phyloP scores from a whole-genome alignment of 2,329 filamentous ascomycete genomes.

The Ophiocordyceps unilateralis region DNA sequence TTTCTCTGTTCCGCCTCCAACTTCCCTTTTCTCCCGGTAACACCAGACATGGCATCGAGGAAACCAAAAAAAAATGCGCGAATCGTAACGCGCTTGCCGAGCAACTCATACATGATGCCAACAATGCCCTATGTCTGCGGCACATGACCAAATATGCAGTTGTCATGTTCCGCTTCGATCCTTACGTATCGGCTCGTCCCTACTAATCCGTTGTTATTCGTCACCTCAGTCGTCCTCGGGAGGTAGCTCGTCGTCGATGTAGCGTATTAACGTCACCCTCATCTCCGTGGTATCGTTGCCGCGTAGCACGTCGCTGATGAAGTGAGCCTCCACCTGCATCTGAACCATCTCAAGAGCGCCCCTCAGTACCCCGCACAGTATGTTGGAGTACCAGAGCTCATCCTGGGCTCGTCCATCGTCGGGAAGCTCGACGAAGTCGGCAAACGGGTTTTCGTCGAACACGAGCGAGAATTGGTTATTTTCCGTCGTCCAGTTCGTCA shows the following conservation, averaged over 20 bases:
- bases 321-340: slow-evolving; percentile 96
- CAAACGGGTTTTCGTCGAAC: slow-evolving; percentile 92
- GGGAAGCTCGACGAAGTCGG: slow-evolving; percentile 92
- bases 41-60: not conserved
- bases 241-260: slow-evolving; percentile 94
- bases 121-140: not conserved
- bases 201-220: not conserved
- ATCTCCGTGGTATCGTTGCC: slow-evolving; percentile 97
- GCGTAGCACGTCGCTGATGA: slow-evolving; percentile 80
- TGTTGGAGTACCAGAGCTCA: slow-evolving; percentile 97
- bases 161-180: not conserved
- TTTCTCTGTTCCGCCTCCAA: not conserved
- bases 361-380: slow-evolving; percentile 80
- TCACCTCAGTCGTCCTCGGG: slow-evolving; percentile 70
- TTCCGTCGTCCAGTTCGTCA: slow-evolving; percentile 92
- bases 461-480: slow-evolving; percentile 92
- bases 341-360: slow-evolving; percentile 97
- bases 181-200: not conserved
- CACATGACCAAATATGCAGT: not conserved
- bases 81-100: not conserved
- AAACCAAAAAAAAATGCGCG: not conserved
- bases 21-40: no score
- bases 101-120: not conserved
- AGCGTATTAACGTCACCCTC: slow-evolving; percentile 77
- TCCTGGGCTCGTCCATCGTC: slow-evolving; percentile 93